Base-by-base conservation (phyloP, 306 rosid genomes). In the Macrotyloma uniflorum region DNA sequence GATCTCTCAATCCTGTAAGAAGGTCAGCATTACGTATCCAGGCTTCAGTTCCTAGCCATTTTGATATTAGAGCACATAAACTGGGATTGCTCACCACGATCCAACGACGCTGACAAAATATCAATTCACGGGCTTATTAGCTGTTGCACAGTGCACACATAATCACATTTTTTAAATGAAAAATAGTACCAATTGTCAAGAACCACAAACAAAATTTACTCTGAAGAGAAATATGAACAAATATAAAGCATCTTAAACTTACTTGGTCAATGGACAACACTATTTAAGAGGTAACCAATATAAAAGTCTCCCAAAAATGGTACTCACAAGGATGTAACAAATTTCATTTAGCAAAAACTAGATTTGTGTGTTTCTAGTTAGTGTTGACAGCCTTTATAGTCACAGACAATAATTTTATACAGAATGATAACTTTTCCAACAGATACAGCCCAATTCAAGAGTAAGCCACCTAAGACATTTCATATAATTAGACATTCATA, bases 21-120 rank as follows among this genome's bases (percentile, higher is more conserved):
- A 91, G 90, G 84, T 87, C 96, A 70, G 85, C 85, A 86, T 89
- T 80, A 54, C 86, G 87, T 70, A 91, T 82, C 96, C 96, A 91
- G 67, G 90, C 85, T 82, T 91, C 93, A 57, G 96, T 91, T 84
- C 91, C 91, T 36, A 89, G 85, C 96, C 96, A 89, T 85, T 91
- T 87, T 64, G 93, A 85, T 80, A 89, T 84, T 77, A 91, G 91
- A 73, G 81, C 76, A 76, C 86, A 82, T 46, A 91, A 77, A 88
- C 84, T 87, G 49, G 96, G 96, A 76, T 90, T 90, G 86, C 96
- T 88, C 82, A 87, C 93, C 75, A 87, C 93, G 83, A 90, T 87
- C 96, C 96, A 90, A 75, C 96, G 89, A 19, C 93, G 91, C 91
- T 90, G 93, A 79, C 71, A 78, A 88, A 38, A 75, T 75, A 72